A percentile compares a stretch with the other conserved stretches of the same genome.
phyloP scores from a whole-genome alignment of 768 basidiomycete genomes.

The Steccherinum ochraceum region DNA sequence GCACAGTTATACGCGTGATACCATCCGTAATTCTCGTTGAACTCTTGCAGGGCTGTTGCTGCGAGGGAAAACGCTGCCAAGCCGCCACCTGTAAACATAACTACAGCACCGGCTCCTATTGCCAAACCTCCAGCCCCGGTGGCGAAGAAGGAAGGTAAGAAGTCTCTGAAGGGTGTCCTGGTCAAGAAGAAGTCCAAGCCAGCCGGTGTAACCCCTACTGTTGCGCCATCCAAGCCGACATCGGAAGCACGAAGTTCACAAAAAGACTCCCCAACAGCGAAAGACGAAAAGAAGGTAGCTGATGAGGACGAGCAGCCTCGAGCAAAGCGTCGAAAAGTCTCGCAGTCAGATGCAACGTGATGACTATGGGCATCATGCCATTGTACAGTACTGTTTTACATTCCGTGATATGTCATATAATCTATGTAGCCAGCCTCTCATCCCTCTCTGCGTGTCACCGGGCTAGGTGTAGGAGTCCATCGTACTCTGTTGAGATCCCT shows the following conservation, averaged over 20 bases:
- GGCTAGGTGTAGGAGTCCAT: constrained; percentile 76
- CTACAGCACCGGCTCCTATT: constrained; percentile 13
- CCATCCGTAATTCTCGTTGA: background rate
- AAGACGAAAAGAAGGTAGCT: constrained; percentile 16
- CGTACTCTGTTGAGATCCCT: constrained; percentile 59
- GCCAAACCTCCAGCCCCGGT: constrained; percentile 17
- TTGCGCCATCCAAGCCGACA: no score
- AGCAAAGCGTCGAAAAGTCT: constrained; percentile 56
- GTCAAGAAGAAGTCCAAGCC: constrained; percentile 70
- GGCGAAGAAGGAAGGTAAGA: constrained; percentile 60
- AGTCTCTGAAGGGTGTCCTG: constrained; percentile 68
- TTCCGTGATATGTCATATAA: background rate
- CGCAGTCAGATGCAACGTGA: constrained; percentile 19
- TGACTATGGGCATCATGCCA: background rate
- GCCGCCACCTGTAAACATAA: constrained; percentile 28
- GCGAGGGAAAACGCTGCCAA: constrained; percentile 48
- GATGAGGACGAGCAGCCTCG: constrained; percentile 31
- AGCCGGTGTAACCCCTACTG: no score
- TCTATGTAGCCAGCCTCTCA: background rate
- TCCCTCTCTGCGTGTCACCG: constrained; percentile 30
- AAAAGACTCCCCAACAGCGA: constrained; percentile 2
- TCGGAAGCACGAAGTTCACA: constrained; percentile 6
- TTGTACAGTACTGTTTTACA: background rate
- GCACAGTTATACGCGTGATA: background rate
- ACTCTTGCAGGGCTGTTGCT: constrained; percentile 53